phyloP scores from a whole-genome alignment of 148 eudicot species.

The Vaccinium macrocarpon region DNA sequence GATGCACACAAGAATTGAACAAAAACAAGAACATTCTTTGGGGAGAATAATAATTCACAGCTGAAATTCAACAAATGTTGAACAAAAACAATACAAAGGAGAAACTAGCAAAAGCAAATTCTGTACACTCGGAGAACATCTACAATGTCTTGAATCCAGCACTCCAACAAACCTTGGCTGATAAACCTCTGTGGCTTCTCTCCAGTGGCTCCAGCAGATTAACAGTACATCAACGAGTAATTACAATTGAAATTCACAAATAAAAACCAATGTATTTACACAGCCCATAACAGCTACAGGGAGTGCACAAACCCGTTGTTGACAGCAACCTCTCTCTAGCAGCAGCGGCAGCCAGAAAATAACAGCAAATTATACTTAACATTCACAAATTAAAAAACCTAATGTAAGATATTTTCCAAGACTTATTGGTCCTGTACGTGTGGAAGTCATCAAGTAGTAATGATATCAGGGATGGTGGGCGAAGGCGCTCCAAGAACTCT shows the following conservation, averaged over 20 bases:
- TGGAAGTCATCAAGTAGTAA: constrained; percentile 16
- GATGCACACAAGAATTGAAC: background rate
- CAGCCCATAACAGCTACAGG: background rate
- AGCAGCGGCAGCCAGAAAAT: background rate
- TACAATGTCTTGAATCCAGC: background rate
- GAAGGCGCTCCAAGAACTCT: constrained; percentile 20
- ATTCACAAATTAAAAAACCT: background rate
- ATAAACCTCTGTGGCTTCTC: background rate
- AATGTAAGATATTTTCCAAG: background rate
- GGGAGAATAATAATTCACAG: background rate
- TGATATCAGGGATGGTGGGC: constrained; percentile 20
- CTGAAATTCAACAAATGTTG: background rate
- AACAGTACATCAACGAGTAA: background rate
- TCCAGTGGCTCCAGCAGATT: background rate
- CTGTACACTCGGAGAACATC: background rate
- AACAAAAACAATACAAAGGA: background rate
- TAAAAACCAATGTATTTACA: background rate
- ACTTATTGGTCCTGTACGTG: background rate
- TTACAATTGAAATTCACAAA: background rate
- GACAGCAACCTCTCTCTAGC: background rate
- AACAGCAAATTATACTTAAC: background rate
- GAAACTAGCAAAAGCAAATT: background rate
- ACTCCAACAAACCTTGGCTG: background rate
- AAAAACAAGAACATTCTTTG: too few relatives aligned
- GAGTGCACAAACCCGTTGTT: background rate